Conservation (phyloP, 441 rosid genomes). For the Populus hybrid region DNA sequence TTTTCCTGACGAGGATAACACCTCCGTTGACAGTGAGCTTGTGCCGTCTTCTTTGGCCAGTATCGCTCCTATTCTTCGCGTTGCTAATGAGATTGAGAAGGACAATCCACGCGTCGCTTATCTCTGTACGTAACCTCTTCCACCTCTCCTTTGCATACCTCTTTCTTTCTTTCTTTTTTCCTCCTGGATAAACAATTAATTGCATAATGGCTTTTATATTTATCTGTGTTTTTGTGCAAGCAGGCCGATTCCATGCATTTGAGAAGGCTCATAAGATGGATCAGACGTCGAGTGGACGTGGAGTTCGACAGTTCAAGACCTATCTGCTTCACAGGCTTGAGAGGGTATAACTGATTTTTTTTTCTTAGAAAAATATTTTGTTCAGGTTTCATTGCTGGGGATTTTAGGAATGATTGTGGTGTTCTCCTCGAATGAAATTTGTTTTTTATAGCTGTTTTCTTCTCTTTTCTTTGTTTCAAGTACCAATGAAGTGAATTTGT, state of each 20-base stretch:
- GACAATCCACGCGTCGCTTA: slow-evolving; percentile 83
- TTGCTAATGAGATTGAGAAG: slow-evolving; percentile 73
- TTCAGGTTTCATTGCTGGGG: neutral
- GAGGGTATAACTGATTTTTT: slow-evolving; percentile 38
- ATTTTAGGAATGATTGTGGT: neutral
- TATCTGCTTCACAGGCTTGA: slow-evolving; percentile 81
- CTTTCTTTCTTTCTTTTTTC: neutral
- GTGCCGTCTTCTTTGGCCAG: too few relatives aligned
- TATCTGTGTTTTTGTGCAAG: slow-evolving; percentile 1
- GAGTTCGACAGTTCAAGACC: slow-evolving; percentile 96
- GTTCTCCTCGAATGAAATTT: neutral
- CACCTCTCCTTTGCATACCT: neutral
- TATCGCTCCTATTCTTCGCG: slow-evolving; percentile 53
- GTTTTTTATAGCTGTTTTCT: neutral
- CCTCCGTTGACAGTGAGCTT: too few relatives aligned
- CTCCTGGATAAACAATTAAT: neutral
- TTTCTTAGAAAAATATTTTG: too few relatives aligned
- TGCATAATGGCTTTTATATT: neutral
- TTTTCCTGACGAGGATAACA: too few relatives aligned
- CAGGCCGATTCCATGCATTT: slow-evolving; percentile 94
- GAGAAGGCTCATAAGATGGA: slow-evolving; percentile 86
- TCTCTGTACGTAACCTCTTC: slow-evolving; percentile 49
- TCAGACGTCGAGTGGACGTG: slow-evolving; percentile 75
- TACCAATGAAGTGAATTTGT: neutral
- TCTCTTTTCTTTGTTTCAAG: neutral